phyloP scores from a whole-genome alignment of 2,329 filamentous ascomycete species.

The Aspergillus brasiliensis region DNA sequence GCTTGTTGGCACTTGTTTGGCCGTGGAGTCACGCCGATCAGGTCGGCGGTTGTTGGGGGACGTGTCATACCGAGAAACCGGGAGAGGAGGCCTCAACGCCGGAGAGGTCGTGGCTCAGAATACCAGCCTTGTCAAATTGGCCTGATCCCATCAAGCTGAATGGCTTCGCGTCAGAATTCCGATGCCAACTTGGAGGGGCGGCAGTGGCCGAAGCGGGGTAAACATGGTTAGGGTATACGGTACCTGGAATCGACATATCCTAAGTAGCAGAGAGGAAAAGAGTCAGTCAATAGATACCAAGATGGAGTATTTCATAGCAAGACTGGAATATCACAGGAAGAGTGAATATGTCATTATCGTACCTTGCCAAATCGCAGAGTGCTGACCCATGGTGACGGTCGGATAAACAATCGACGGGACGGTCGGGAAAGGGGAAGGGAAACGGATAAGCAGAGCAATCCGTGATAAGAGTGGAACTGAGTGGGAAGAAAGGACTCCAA shows the following conservation, averaged over 20 bases:
- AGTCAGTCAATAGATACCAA: not conserved
- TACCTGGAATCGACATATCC: constrained; percentile 67
- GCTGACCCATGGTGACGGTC: constrained; percentile 35
- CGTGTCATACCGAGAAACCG: constrained; percentile 69
- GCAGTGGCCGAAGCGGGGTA: constrained; percentile 15
- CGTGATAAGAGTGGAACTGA: constrained; percentile 5
- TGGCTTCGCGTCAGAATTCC: constrained; percentile 13
- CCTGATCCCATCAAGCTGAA: constrained; percentile 75
- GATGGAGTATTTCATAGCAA: not conserved
- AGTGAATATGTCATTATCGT: constrained; percentile 13
- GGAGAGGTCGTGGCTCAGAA: constrained; percentile 78
- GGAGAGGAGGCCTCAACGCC: constrained; percentile 74
- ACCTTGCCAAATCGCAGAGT: constrained; percentile 43
- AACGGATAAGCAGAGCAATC: constrained; percentile 9
- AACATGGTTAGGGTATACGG: constrained; percentile 18
- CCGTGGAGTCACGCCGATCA: not conserved
- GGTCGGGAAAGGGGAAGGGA: constrained; percentile 14
- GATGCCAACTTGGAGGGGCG: constrained; percentile 16
- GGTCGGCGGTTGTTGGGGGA: constrained; percentile 9
- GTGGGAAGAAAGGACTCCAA: not conserved
- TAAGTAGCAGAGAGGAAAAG: constrained; percentile 28
- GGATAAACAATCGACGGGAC: constrained; percentile 20
- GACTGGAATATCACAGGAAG: not conserved
- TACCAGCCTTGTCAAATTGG: constrained; percentile 80
- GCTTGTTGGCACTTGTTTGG: not conserved